Percentiles rank a stretch among this genome's conserved stretches.
phyloP scores from a whole-genome alignment of 306 rosid genomes.

The Trifolium subterraneum region DNA sequence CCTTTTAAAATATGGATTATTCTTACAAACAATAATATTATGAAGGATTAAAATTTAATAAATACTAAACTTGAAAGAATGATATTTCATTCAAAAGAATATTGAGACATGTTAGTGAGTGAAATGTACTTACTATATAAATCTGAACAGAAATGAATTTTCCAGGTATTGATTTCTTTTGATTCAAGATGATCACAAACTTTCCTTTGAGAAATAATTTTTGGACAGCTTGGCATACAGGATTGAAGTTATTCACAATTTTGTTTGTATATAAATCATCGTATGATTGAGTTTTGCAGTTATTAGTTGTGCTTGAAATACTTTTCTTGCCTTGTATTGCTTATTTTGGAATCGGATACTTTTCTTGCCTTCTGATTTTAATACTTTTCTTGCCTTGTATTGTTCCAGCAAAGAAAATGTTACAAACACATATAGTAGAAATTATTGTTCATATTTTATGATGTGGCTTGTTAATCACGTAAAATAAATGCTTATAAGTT shows the following conservation, averaged over 20 bases:
- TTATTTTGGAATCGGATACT: slow-evolving; percentile 51
- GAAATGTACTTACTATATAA: slow-evolving; percentile 52
- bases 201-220: slow-evolving; percentile 47
- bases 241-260: slow-evolving; percentile 27
- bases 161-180: slow-evolving; percentile 52
- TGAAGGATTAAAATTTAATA: too few species aligned
- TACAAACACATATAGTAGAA: not conserved
- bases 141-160: slow-evolving; percentile 61
- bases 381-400: not conserved
- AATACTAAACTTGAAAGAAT: too few species aligned
- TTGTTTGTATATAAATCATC: not conserved
- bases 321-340: slow-evolving; percentile 28
- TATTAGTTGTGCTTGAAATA: not conserved
- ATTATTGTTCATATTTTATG: too few species aligned
- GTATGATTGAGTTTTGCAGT: not conserved
- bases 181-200: slow-evolving; percentile 36
- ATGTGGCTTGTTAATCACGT: too few species aligned
- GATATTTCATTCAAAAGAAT: not conserved
- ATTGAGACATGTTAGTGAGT: not conserved
- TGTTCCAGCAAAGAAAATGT: slow-evolving; percentile 7
- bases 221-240: slow-evolving; percentile 27
- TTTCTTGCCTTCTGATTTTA: slow-evolving; percentile 37
- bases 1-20: too few species aligned
- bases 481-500: too few species aligned
- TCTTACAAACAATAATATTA: too few species aligned